These are phyloP conservation scores for Cucumis variabilis DNA, from an alignment of 331 rosid species.

Conservation along the genomic window DNA sequence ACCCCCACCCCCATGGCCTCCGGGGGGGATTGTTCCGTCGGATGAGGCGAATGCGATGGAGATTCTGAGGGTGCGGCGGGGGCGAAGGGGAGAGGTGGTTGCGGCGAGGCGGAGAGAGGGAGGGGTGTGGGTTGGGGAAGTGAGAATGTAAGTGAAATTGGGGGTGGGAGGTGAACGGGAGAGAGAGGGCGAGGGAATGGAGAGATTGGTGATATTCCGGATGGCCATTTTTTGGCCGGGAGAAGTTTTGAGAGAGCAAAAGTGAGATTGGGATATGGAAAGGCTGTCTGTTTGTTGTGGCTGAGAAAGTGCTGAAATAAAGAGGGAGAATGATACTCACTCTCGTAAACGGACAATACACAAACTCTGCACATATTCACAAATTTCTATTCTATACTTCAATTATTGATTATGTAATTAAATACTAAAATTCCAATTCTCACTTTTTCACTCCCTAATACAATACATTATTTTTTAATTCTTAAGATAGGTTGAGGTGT, in stretches of 20 bases:
- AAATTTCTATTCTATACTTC: too few relatives aligned
- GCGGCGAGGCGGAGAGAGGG: slow-evolving; percentile 13
- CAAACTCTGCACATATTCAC: not conserved
- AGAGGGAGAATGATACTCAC: not conserved
- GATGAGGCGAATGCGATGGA: slow-evolving; percentile 33
- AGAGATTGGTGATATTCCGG: slow-evolving; percentile 11
- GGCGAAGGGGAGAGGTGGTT: slow-evolving; percentile 10
- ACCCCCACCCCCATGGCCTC: slow-evolving; percentile 15
- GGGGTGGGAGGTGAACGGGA: not conserved
- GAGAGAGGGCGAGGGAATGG: not conserved
- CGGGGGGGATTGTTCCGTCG: slow-evolving; percentile 30
- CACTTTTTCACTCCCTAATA: too few relatives aligned
- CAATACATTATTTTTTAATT: too few relatives aligned
- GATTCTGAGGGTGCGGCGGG: slow-evolving; percentile 12
- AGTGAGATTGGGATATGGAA: slow-evolving; percentile 9
- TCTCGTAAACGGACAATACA: not conserved
- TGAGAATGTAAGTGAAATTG: slow-evolving; percentile 2
- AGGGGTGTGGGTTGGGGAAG: not conserved
- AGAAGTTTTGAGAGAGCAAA: not conserved
- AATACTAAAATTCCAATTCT: too few relatives aligned
- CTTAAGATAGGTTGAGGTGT: too few relatives aligned
- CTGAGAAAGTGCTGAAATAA: slow-evolving; percentile 26
- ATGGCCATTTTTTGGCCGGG: slow-evolving; percentile 25
- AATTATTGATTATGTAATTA: too few relatives aligned
- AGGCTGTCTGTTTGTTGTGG: not conserved